A percentile compares a stretch with the other conserved stretches of the same genome.
These are phyloP conservation scores for Nigrospora oryzae DNA, from an alignment of 2,329 filamentous ascomycete genomes.

Conservation along the genomic window DNA sequence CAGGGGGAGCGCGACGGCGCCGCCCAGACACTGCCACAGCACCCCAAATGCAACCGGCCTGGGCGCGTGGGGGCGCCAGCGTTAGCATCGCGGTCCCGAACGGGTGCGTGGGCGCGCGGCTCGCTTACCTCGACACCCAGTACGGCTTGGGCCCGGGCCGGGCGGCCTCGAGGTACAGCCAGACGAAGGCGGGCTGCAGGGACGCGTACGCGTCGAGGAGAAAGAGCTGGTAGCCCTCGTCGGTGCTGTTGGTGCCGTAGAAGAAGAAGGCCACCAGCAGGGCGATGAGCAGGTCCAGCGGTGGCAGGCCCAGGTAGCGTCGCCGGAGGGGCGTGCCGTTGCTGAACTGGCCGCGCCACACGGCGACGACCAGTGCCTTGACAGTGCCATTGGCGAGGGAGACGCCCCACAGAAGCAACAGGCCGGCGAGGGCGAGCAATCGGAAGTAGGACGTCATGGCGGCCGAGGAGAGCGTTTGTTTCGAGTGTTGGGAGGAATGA, in stretches of 20 bases:
- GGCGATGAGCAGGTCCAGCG: conserved; percentile 14
- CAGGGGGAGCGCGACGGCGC: conserved; percentile 14
- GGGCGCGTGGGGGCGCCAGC: conserved; percentile 4
- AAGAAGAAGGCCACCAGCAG: conserved; percentile 17
- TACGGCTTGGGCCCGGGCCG: conserved; percentile 12
- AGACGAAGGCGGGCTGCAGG: conserved; percentile 15
- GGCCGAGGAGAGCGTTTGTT: too few species aligned
- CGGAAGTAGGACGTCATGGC: not conserved
- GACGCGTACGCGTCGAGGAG: conserved; percentile 16
- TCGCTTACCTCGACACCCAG: conserved; percentile 4
- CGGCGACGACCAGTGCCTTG: conserved; percentile 11
- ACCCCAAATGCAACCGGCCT: conserved; percentile 14
- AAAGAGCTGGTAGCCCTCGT: conserved; percentile 13
- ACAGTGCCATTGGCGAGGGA: conserved; percentile 13
- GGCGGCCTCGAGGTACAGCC: conserved; percentile 15
- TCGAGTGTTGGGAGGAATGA: too few species aligned
- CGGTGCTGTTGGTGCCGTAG: conserved; percentile 13
- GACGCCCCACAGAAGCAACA: conserved; percentile 13
- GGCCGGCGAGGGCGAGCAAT: conserved; percentile 1
- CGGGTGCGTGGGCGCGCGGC: too few species aligned
- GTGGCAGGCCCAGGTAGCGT: conserved; percentile 14
- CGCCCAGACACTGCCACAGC: conserved; percentile 16
- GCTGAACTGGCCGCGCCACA: conserved; percentile 9
- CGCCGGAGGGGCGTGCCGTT: conserved; percentile 11
- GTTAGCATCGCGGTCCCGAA: too few species aligned